phyloP scores from a whole-genome alignment of 148 eudicot genomes.

The Selenicereus undatus region DNA sequence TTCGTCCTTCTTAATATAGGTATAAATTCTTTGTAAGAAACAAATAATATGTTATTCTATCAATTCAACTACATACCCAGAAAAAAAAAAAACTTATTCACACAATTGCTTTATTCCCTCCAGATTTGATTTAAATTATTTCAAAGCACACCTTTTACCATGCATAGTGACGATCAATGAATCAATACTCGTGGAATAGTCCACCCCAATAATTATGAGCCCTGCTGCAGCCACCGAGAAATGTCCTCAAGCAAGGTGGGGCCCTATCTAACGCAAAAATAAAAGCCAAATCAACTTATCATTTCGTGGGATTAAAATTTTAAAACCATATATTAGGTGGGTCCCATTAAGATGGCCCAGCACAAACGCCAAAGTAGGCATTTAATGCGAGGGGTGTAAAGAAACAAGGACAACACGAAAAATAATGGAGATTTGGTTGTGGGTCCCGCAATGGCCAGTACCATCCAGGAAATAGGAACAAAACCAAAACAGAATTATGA shows the following conservation, averaged over 20 bases:
- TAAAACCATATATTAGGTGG: background rate
- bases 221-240: conserved; percentile 4
- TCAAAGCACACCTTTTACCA: background rate
- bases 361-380: conserved; percentile 16
- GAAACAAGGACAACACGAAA: conserved; percentile 14
- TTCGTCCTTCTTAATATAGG: too few relatives aligned
- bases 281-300: background rate
- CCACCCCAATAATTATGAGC: background rate
- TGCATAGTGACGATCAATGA: background rate
- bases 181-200: background rate
- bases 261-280: background rate
- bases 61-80: too few relatives aligned
- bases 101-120: background rate
- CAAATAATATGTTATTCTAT: too few relatives aligned
- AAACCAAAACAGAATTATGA: background rate
- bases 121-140: background rate
- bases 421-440: conserved; percentile 12
- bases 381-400: background rate
- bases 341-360: background rate
- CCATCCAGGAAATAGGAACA: background rate
- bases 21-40: too few relatives aligned
- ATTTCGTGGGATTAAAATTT: background rate
- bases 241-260: background rate
- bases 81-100: too few relatives aligned
- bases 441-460: background rate